phyloP scores from a whole-genome alignment of 2,329 filamentous ascomycete species.

The Colletotrichum paranaense region DNA sequence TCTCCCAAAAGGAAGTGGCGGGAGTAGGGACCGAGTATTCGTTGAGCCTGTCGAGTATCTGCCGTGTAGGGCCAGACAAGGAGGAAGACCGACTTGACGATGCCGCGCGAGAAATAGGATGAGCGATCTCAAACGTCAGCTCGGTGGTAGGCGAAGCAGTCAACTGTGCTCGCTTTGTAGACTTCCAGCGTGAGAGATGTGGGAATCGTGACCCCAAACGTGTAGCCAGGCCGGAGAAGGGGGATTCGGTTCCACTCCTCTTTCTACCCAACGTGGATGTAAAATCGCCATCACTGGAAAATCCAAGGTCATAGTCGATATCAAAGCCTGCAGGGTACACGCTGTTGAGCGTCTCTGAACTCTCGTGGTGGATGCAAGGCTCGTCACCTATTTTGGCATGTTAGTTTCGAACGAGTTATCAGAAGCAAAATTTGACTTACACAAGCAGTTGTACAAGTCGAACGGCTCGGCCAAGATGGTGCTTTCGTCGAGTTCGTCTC shows the following conservation, averaged over 20 bases:
- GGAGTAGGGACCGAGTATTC: conserved; percentile 70
- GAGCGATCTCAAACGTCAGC: conserved; percentile 80
- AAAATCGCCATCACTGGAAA: conserved; percentile 73
- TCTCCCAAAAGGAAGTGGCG: conserved; percentile 71
- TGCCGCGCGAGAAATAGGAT: conserved; percentile 70
- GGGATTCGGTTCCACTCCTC: conserved; percentile 66
- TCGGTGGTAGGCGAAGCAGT: conserved; percentile 79
- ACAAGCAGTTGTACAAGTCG: conserved; percentile 75
- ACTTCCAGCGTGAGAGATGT: conserved; percentile 62
- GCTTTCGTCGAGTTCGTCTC: conserved; percentile 64
- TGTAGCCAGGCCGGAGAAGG: conserved; percentile 71
- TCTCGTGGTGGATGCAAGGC: conserved; percentile 67
- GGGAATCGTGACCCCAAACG: conserved; percentile 73
- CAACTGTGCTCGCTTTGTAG: conserved; percentile 56
- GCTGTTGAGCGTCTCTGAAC: conserved; percentile 53
- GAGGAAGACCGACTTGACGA: conserved; percentile 86
- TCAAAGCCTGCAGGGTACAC: conserved; percentile 56
- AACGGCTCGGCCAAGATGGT: conserved; percentile 56
- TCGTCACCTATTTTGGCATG: conserved; percentile 63
- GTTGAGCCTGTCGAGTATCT: conserved; percentile 53
- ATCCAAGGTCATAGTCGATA: conserved; percentile 74
- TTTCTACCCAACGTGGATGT: conserved; percentile 62
- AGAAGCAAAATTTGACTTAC: conserved; percentile 62
- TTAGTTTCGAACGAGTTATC: conserved; percentile 33
- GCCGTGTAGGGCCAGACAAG: conserved; percentile 71